phyloP scores from a whole-genome alignment of 2,329 filamentous ascomycete species.

The Cylindrodendrum hubeiense region DNA sequence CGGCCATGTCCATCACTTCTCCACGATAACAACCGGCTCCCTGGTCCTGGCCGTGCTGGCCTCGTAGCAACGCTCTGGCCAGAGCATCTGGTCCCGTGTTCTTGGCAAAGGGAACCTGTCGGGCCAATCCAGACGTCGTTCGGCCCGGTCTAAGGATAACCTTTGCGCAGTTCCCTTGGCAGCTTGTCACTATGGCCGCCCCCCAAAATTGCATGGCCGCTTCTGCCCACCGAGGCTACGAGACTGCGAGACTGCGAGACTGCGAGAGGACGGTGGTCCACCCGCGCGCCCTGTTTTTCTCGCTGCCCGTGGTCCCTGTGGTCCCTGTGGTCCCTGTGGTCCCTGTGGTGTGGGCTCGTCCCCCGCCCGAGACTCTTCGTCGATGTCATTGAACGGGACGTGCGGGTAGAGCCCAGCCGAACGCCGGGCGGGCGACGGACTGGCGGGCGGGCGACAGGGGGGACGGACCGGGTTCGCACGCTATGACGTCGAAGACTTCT shows the following conservation, averaged over 20 bases:
- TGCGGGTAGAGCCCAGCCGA: not conserved
- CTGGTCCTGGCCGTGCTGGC: no score
- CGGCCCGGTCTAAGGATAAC: constrained; percentile 9
- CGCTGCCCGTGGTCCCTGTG: no score
- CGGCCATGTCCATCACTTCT: not conserved
- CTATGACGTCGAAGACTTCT: constrained; percentile 11
- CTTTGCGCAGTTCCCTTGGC: constrained; percentile 3
- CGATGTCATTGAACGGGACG: constrained; percentile 34
- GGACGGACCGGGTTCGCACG: not conserved
- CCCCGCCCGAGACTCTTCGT: not conserved
- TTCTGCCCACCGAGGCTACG: no score
- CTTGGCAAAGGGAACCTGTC: not conserved
- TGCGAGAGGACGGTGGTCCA: no score
- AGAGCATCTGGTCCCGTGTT: not conserved
- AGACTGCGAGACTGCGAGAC: not conserved
- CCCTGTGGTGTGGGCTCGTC: not conserved
- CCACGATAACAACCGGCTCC: not conserved
- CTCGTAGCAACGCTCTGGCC: not conserved
- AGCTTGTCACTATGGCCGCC: no score
- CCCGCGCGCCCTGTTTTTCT: not conserved
- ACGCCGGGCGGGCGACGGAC: not conserved
- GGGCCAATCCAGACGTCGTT: constrained; percentile 2
- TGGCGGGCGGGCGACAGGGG: not conserved
- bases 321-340: no score
- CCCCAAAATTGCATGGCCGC: no score